Evolutionary conservation across 805 yeast species (phyloP).

Genomic region (Wickerhamiella allomyrinae): DNA sequence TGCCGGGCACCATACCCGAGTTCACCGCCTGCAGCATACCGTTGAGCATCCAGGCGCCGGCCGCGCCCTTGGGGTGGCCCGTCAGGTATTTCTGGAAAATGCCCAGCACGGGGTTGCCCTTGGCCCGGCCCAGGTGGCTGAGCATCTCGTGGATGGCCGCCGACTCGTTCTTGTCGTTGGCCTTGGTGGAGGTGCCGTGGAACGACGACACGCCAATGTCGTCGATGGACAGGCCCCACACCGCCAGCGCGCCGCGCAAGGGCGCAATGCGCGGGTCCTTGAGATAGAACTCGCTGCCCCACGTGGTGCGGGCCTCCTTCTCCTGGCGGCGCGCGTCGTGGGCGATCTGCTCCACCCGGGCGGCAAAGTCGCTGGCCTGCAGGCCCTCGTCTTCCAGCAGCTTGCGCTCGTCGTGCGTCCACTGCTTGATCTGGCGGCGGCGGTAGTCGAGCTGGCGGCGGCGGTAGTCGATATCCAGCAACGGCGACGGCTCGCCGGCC

Average conservation of each 20-base stretch:
- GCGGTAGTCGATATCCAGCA: conserved; percentile 85
- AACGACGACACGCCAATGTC: conserved; percentile 93
- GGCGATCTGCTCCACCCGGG: conserved; percentile 76
- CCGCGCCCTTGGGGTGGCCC: conserved; percentile 99
- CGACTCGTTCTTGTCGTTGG: conserved; percentile 97
- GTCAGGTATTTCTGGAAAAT: conserved; percentile 98
- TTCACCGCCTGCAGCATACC: conserved; percentile 91
- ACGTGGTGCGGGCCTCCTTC: conserved; percentile 76
- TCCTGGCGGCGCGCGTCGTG: conserved; percentile 77
- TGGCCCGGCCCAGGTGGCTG: conserved; percentile 86
- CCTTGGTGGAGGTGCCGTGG: conserved; percentile 99
- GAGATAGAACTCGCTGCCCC: conserved; percentile 91
- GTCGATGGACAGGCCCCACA: conserved; percentile 83
- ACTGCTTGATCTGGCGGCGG: conserved; percentile 56
- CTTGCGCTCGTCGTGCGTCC: conserved; percentile 75
- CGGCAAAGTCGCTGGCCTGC: conserved; percentile 42
- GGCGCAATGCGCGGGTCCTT: conserved; percentile 92
- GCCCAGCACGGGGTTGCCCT: conserved; percentile 96
- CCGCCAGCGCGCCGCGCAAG: conserved; percentile 89
- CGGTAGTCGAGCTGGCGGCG: conserved; percentile 77
- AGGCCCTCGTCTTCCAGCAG: conserved; percentile 49
- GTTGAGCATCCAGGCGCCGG: conserved; percentile 99
- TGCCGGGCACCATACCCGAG: conserved; percentile 93
- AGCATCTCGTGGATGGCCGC: conserved; percentile 85
- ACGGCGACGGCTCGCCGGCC: conserved; percentile 65